These are phyloP conservation scores for Ophiocordyceps camponoti-saundersi DNA, from an alignment of 2,329 filamentous ascomycete genomes.

Conservation along the genomic window DNA sequence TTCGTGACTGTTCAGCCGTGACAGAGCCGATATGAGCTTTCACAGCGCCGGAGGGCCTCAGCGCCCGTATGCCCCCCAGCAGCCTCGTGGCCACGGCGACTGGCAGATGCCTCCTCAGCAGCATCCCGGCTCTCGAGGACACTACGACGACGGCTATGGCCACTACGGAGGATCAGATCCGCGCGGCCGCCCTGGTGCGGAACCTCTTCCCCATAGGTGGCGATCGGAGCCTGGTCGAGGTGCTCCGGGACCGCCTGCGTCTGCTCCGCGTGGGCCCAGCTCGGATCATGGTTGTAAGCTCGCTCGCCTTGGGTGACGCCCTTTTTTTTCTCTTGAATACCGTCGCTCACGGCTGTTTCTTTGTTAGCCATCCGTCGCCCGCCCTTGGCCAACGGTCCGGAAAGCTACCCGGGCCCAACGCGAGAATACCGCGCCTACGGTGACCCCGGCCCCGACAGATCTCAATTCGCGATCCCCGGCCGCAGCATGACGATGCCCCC, in stretches of 20 bases:
- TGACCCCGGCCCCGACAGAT: constrained; percentile 9
- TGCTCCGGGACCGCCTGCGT: background rate
- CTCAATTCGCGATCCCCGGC: constrained; percentile 30
- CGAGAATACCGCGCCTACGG: constrained; percentile 11
- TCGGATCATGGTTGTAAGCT: constrained; percentile 20
- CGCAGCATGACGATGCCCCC: constrained; percentile 46
- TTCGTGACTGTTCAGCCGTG: background rate
- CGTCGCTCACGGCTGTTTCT: background rate
- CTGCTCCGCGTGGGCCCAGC: constrained; percentile 17
- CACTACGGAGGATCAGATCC: background rate
- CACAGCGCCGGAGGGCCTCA: background rate
- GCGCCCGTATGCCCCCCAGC: background rate
- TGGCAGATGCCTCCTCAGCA: background rate
- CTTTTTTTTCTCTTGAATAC: background rate
- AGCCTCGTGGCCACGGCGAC: background rate
- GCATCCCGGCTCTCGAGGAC: background rate
- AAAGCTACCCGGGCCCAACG: background rate
- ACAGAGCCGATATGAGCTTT: background rate
- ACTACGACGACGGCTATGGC: background rate
- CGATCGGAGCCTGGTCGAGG: background rate
- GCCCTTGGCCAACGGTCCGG: constrained; percentile 4
- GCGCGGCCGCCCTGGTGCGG: background rate
- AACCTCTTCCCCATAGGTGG: background rate
- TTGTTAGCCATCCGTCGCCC: constrained; percentile 9
- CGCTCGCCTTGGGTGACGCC: background rate